Percentiles rank a stretch among this genome's conserved stretches.
Evolutionary conservation across 371 early-diverging fungal genomes (phyloP).

Genomic region (Chytridiales sp.): DNA sequence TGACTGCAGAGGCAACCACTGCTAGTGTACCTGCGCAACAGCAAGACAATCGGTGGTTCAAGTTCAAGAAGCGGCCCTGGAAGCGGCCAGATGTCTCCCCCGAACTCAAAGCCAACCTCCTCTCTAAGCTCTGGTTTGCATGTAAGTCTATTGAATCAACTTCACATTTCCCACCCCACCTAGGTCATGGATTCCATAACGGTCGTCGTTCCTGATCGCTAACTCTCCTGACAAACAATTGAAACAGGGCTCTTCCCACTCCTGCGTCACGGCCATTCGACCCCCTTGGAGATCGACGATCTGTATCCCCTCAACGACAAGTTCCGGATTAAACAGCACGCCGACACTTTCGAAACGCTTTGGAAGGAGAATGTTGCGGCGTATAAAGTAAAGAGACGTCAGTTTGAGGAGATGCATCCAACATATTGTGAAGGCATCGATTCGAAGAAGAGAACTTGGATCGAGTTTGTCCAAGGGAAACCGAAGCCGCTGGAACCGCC

Average conservation of each 20-base stretch:
- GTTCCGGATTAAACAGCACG: background rate
- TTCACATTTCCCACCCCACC: too few relatives aligned
- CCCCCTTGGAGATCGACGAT: conserved; percentile 12
- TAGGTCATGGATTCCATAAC: too few relatives aligned
- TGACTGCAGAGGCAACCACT: too few relatives aligned
- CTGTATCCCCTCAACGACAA: conserved; percentile 1
- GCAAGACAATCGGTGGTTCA: too few relatives aligned
- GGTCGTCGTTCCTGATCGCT: too few relatives aligned
- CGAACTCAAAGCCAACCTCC: background rate
- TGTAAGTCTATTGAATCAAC: background rate
- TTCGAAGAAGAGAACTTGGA: too few relatives aligned
- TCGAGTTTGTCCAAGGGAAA: background rate
- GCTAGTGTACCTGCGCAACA: too few relatives aligned
- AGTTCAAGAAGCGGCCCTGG: too few relatives aligned
- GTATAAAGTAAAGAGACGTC: too few relatives aligned
- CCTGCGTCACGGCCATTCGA: conserved; percentile 6
- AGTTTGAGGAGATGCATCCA: too few relatives aligned
- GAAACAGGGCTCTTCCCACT: conserved; percentile 17
- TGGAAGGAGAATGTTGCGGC: background rate
- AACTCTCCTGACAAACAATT: background rate
- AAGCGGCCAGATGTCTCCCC: background rate
- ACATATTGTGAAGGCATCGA: too few relatives aligned
- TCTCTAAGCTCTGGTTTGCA: conserved; percentile 2
- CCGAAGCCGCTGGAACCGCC: background rate
- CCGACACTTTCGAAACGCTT: conserved; percentile 11